These are phyloP conservation scores for Miamiensis avidus DNA, from an alignment of 169 alveolate genomes.

Conservation along the genomic window DNA sequence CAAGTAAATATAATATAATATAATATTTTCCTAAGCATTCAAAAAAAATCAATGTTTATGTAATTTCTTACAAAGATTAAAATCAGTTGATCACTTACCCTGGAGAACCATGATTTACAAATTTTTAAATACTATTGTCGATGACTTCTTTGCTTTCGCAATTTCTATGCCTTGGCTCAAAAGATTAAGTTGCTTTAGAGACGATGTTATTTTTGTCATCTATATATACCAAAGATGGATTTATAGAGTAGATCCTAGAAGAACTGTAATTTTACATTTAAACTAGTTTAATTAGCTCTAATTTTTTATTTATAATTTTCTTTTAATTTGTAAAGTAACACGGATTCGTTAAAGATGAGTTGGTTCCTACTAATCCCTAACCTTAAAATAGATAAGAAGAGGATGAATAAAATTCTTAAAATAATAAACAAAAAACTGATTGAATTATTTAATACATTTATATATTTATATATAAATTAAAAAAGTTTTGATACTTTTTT, in stretches of 20 bases:
- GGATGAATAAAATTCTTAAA: neutral
- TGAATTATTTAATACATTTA: too few species aligned
- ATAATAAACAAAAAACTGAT: too few species aligned
- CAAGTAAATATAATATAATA: conserved; percentile 53
- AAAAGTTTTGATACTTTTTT: too few species aligned
- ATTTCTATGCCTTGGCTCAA: conserved; percentile 98
- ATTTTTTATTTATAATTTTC: too few species aligned
- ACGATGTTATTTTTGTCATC: conserved; percentile 96
- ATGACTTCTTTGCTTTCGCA: conserved; percentile 97
- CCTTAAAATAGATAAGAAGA: neutral
- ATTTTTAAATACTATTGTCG: conserved; percentile 97
- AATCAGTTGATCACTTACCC: conserved; percentile 99
- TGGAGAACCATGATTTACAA: conserved; percentile 96
- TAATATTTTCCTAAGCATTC: neutral
- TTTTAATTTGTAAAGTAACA: neutral
- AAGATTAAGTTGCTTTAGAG: conserved; percentile 97
- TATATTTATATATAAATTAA: too few species aligned
- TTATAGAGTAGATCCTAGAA: conserved; percentile 78
- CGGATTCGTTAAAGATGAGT: neutral
- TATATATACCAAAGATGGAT: conserved; percentile 96
- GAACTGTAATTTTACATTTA: conserved; percentile 35
- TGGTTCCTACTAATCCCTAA: neutral
- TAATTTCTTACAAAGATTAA: conserved; percentile 38
- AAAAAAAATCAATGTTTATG: too few species aligned
- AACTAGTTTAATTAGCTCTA: neutral